Evolutionary conservation across 768 basidiomycete species (phyloP).

Genomic region (Lenzites betulinus): DNA sequence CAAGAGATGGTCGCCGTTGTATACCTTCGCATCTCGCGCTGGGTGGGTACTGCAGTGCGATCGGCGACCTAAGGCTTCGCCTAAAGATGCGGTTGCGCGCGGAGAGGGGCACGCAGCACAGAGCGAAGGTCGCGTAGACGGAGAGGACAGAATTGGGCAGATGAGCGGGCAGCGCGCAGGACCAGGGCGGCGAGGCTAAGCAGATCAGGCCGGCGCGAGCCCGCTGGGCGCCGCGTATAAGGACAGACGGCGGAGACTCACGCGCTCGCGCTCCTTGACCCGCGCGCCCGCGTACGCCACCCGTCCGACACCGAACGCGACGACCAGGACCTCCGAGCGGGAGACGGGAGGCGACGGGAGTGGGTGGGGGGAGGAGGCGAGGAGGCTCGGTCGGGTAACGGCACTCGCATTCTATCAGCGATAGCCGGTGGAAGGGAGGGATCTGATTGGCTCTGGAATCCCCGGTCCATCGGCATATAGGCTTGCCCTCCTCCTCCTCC

Average conservation of each 20-base stretch:
- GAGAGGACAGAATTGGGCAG: conserved; percentile 12
- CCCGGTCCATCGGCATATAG: conserved; percentile 19
- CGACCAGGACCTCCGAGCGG: not conserved
- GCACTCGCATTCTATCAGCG: conserved; percentile 14
- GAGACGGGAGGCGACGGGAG: not conserved
- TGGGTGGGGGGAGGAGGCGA: not conserved
- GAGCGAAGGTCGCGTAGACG: conserved; percentile 4
- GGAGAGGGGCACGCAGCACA: not conserved
- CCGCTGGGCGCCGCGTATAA: conserved; percentile 8
- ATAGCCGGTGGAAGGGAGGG: conserved; percentile 8
- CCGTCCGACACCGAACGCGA: not conserved
- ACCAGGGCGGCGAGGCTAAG: conserved; percentile 24
- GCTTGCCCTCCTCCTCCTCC: not conserved
- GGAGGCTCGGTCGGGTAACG: conserved; percentile 1
- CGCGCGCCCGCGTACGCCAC: not conserved
- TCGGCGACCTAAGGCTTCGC: not conserved
- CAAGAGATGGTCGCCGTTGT: no score
- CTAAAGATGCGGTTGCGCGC: not conserved
- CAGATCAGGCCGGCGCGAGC: conserved; percentile 16
- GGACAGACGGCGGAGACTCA: not conserved
- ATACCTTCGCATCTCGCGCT: no score
- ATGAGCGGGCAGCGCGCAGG: conserved; percentile 24
- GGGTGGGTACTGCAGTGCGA: no score
- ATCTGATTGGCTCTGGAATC: conserved; percentile 10
- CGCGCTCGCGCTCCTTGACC: not conserved